Base-by-base conservation (phyloP, 225 moss, liverwort and hornwort genomes). In the Marchantia polymorpha region DNA sequence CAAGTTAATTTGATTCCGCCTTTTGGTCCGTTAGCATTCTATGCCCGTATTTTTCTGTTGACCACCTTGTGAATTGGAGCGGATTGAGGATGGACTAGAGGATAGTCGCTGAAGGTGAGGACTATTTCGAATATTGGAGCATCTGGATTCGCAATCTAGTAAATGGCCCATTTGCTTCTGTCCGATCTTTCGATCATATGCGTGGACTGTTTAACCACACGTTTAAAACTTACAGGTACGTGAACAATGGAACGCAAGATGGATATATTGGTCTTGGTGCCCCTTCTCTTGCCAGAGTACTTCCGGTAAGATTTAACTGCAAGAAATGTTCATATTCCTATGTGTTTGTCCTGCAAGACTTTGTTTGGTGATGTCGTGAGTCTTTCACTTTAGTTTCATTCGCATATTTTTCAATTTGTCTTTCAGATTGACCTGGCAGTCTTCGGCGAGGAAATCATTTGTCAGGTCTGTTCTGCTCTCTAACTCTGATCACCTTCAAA, bases 231-330 rank as follows among this genome's bases (percentile, higher is more conserved):
- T 82, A 65, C 83, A 89, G 88, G 82, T 79, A 84, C 82, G 74
- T 82, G 14, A 86, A 89, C 72, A 76, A 68, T 47, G 88, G 88
- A 47, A 55, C 64, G 52, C 83, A 82, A 80, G 84, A 82, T 78
- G 88, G 86, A 29, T 89, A 83, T 49, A 84, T 89, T 72, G 86
- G 85, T 58, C 76, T 85, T 56, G 85, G 79, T 46, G 83, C 88
- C 7, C 84, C 88, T 56, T 82, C 86, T 14, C 80, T 80, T 56
- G 78, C 88, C 64, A 89, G 88, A 66, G 77, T 89, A 79, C 80
- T 89, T 30, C 86, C 86, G 15, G 88, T 89, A 74, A 74, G 81
- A 72, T 3, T 27, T 9, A 25, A 7, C 8, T 54, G 12, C 53
- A 53, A 39, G 39, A 26, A 14, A 27, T n/a, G 16, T 27, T 23